Percentiles rank a stretch among this genome's conserved stretches.
These are phyloP conservation scores for Onygenales sp. DNA, from an alignment of 2,329 filamentous ascomycete genomes.

Conservation along the genomic window DNA sequence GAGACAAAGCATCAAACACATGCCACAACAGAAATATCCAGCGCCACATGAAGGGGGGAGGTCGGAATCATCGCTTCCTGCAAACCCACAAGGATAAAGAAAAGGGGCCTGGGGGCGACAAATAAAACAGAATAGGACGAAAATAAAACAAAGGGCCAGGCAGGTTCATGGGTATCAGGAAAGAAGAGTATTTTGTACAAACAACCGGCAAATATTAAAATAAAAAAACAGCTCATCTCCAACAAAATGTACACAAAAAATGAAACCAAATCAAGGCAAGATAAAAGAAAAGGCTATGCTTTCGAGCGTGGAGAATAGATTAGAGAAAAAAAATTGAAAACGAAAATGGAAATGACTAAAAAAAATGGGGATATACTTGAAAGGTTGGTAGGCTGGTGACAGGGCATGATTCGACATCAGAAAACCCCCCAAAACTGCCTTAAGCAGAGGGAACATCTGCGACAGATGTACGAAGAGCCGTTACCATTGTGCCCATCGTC, in stretches of 20 bases:
- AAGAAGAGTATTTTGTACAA: conserved; percentile 23
- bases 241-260: background rate
- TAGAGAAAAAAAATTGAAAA: background rate
- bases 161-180: conserved; percentile 25
- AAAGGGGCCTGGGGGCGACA: too few species aligned
- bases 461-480: conserved; percentile 13
- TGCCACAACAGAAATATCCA: too few species aligned
- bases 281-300: background rate
- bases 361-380: background rate
- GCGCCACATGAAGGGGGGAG: too few species aligned
- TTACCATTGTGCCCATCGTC: conserved; percentile 18
- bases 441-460: conserved; percentile 10
- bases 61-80: too few species aligned
- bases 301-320: background rate
- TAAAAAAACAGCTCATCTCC: background rate
- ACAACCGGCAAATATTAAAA: background rate
- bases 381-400: background rate
- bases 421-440: conserved; percentile 11
- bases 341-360: background rate
- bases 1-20: too few species aligned
- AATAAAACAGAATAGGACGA: background rate
- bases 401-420: conserved; percentile 13
- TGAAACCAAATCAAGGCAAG: background rate
- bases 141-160: conserved; percentile 24
- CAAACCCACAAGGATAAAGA: too few species aligned